Percentiles rank a stretch among this genome's conserved stretches.
Evolutionary conservation across 73 alveolate genomes (phyloP).

Genomic region (Tetrahymena elliotti): DNA sequence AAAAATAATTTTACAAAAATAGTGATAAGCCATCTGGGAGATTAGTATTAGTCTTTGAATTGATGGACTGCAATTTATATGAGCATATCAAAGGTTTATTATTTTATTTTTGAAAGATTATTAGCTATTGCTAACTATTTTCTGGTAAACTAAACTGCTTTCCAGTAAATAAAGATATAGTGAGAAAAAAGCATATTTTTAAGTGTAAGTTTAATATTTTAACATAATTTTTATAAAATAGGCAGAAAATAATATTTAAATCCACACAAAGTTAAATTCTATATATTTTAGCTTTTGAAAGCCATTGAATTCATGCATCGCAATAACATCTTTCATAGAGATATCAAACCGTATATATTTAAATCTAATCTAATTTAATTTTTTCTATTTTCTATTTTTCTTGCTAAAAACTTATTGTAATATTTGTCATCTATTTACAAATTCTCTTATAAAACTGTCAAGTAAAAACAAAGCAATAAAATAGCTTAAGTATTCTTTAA

Average conservation of each 20-base stretch:
- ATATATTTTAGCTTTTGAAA: conserved; percentile 68
- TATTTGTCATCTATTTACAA: no score
- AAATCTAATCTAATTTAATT: background rate
- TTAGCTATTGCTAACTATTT: background rate
- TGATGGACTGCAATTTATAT: conserved; percentile 78
- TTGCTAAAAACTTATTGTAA: no score
- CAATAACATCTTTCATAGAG: conserved; percentile 86
- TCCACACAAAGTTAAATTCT: conserved; percentile 52
- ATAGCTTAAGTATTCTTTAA: no score
- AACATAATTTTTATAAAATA: background rate
- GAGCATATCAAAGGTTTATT: conserved; percentile 61
- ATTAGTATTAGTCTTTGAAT: conserved; percentile 74
- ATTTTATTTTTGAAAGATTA: background rate
- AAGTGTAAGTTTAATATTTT: background rate
- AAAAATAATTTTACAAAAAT: background rate
- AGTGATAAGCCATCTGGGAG: conserved; percentile 68
- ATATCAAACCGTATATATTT: conserved; percentile 73
- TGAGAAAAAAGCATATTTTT: background rate
- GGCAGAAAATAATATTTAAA: conserved; percentile 28
- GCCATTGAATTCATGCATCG: conserved; percentile 86
- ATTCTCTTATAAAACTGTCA: no score
- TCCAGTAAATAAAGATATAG: background rate
- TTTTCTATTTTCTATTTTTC: background rate
- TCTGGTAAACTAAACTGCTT: background rate
- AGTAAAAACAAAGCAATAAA: no score